Evolutionary conservation across 495 filamentous ascomycete genomes (phyloP).

Genomic region (Podospora sp.): DNA sequence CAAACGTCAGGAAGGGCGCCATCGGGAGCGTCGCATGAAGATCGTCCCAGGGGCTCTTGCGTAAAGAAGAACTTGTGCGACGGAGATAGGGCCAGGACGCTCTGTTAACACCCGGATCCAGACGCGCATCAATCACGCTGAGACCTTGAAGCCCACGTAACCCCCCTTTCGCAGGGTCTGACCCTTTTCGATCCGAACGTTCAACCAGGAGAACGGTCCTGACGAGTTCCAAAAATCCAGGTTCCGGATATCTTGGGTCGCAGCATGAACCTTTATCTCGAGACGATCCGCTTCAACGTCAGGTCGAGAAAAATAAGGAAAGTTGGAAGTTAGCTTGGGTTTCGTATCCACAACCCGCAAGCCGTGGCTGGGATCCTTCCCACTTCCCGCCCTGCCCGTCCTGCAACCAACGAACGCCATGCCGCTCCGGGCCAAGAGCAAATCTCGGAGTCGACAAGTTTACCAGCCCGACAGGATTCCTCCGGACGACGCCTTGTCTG

Average conservation of each 20-base stretch:
- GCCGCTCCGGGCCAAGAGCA: neutral
- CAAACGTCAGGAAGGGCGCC: conserved; percentile 16
- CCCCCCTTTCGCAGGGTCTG: conserved; percentile 6
- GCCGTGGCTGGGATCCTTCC: neutral
- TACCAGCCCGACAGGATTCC: neutral
- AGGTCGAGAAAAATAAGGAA: neutral
- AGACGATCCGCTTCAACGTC: conserved; percentile 2
- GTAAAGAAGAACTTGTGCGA: conserved; percentile 7
- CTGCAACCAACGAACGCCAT: neutral
- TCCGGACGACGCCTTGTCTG: conserved; percentile 12
- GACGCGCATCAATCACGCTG: conserved; percentile 18
- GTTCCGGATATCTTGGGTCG: no score
- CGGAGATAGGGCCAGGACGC: conserved; percentile 10
- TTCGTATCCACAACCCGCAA: neutral
- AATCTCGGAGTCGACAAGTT: neutral
- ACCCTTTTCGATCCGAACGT: neutral
- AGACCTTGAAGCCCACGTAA: neutral
- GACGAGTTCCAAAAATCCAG: conserved; percentile 7
- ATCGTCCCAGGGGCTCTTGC: conserved; percentile 19
- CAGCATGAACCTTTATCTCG: conserved; percentile 8
- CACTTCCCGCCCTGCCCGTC: neutral
- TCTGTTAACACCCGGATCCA: conserved; percentile 13
- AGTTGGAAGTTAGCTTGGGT: neutral
- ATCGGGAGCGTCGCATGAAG: conserved; percentile 23
- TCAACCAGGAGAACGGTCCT: conserved; percentile 14